Evolutionary conservation across 495 filamentous ascomycete species (phyloP), one percentile per base, ranked within the genome.

Genomic region (Hyaloscypha bicolor): DNA sequence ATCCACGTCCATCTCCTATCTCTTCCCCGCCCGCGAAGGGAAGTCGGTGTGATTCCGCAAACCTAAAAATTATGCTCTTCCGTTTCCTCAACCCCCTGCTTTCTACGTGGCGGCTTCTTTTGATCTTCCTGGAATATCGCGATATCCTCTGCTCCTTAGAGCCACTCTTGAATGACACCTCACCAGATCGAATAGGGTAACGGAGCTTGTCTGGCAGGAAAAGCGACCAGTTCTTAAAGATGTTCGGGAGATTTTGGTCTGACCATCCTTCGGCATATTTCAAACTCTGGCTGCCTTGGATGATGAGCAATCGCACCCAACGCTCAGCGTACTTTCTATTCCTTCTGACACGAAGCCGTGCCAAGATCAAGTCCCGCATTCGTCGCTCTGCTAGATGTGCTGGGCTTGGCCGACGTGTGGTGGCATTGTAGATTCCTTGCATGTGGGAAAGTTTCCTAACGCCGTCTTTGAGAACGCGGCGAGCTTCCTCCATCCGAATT

Each of bases 401-500:
- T 25, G 21, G 53, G 29, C 21, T 25, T 6, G 33, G 21, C 12
- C 37, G 33, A n/a, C 21, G 37, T 16, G 12, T 42, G n/a, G 32
- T 42, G 2, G 35, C 37, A 25, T 61, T 48, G 35, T 11, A 42
- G 32, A 48, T 19, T 22, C 12, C 37, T 48, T 42, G 33, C n/a
- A 21, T 16, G 31, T 30, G 59, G 14, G 22, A 25, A 14, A 61
- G 19, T 61, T 45, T 48, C 16, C 16, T 11, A 5, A 29, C 9
- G 19, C 45, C 37, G 19, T 56, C 11, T 29, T 56, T 31, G 29
- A 56, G 11, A 4, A 31, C 9, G 6, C 21, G 21, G 16, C 37
- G 37, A 29, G 58, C 79, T 21, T 70, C 65, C 55, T 75, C 67
- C 72, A 81, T 80, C 48, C 53, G 69, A 30, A 22, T 35, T 57